Base-by-base conservation (phyloP, 2,329 filamentous ascomycete species). In the Aspergillus tubingensis region DNA sequence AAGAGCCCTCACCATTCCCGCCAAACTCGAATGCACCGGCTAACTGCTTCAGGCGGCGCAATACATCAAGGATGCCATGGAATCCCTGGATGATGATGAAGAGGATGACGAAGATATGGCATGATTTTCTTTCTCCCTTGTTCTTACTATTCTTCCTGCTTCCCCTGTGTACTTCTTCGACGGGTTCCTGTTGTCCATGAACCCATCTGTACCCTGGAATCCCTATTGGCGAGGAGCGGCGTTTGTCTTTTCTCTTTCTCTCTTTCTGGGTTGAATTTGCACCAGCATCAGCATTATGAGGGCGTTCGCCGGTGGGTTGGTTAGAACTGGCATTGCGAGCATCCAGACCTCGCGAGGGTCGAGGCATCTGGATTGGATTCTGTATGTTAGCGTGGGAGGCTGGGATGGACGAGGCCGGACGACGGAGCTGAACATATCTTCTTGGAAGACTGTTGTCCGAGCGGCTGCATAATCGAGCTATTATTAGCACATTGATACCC, bases 21-120 rank as follows among this genome's bases (percentile, higher is more conserved):
- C 17, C 8, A 27, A 38, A 19, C 21, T 11, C 58, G 38, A 13
- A 17, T 54, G 62, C 65, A 69, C 59, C 36, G 39, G 36, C 38
- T 63, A 30, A 30, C 17, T 60, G 23, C 39, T 58, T 41, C 67
- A 96, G 93, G 92, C 94, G 69, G 92, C 91, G 66, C 89, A 91
- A 64, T 90, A 92, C 76, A 97, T 99, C 77, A 99, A 98, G 78
- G 92, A 96, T 74, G 92, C 92, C 17, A 97, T 99, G 80, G 94
- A 98, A 80, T 89, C 88, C 68, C 85, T 98, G 60, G 92, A 96
- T 62, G 84, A 85, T 21, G 82, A 83, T 15, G 87, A 91, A 60
- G 85, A 88, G 59, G 87, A 91, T 55, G 80, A 80, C 62, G 81
- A 82, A 47, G 79, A 81, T 61, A 81, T 81, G 69, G 77, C 78